These are phyloP conservation scores for Erysimum cheiranthoides DNA, from an alignment of 345 rosid species.

Conservation along the genomic window DNA sequence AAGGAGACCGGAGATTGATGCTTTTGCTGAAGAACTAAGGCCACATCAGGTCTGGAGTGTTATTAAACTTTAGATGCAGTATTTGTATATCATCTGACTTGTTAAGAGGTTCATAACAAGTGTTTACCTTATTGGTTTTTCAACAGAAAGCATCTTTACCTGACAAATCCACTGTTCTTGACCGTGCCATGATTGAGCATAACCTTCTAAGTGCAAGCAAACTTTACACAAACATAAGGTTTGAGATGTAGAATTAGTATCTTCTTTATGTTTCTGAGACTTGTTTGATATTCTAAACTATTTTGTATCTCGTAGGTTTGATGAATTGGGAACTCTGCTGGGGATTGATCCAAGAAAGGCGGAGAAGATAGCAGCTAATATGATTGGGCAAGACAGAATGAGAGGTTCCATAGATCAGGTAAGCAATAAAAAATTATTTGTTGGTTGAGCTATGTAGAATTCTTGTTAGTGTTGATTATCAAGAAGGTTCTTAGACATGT, in stretches of 20 bases:
- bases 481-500: slow-evolving; percentile 14
- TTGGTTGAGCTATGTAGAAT: not conserved
- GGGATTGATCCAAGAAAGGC: slow-evolving; percentile 97
- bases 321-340: slow-evolving; percentile 92
- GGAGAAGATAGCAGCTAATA: slow-evolving; percentile 97
- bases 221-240: slow-evolving; percentile 96
- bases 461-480: not conserved
- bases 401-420: slow-evolving; percentile 98
- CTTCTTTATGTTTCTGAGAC: not conserved
- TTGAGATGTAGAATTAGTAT: slow-evolving; percentile 20
- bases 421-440: not conserved
- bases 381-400: slow-evolving; percentile 97
- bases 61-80: slow-evolving; percentile 11
- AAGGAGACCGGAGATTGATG: slow-evolving; percentile 96
- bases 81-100: slow-evolving; percentile 20
- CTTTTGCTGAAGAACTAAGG: slow-evolving; percentile 88
- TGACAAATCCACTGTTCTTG: slow-evolving; percentile 93
- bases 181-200: slow-evolving; percentile 98
- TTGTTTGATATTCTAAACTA: not conserved
- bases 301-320: slow-evolving; percentile 65
- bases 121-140: slow-evolving; percentile 33
- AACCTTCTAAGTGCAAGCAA: slow-evolving; percentile 97
- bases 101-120: not conserved
- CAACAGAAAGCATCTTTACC: slow-evolving; percentile 92
- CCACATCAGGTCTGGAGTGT: slow-evolving; percentile 81